A percentile compares a stretch with the other conserved stretches of the same genome.
Evolutionary conservation across 495 filamentous ascomycete species (phyloP).

Genomic region (Hypomontagnella submonticulosa): DNA sequence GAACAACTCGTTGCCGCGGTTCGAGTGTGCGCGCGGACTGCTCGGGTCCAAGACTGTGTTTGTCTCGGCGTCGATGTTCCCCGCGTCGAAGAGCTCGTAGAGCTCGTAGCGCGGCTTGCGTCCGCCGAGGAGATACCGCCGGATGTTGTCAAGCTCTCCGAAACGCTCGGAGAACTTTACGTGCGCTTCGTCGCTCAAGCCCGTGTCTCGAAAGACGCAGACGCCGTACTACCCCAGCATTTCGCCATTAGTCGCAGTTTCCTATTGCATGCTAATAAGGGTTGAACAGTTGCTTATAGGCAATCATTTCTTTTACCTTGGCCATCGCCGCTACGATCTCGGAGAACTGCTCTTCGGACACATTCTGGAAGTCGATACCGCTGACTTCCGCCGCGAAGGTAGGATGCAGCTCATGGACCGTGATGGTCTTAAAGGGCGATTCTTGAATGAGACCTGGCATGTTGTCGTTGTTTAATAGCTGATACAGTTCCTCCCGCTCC

Average conservation of each 20-base stretch:
- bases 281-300: neutral
- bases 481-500: neutral
- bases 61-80: slow-evolving; percentile 61
- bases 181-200: slow-evolving; percentile 63
- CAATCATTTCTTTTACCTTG: slow-evolving; percentile 50
- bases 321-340: slow-evolving; percentile 62
- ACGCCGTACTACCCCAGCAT: slow-evolving; percentile 62
- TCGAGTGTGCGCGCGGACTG: slow-evolving; percentile 53
- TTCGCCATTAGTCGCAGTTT: neutral
- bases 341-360: slow-evolving; percentile 58
- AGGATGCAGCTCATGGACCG: slow-evolving; percentile 60
- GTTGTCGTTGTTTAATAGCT: slow-evolving; percentile 2
- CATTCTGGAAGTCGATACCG: slow-evolving; percentile 61
- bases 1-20: slow-evolving; percentile 67
- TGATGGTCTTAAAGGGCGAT: slow-evolving; percentile 50
- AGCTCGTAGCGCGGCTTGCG: slow-evolving; percentile 60
- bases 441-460: slow-evolving; percentile 46
- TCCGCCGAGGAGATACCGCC: slow-evolving; percentile 59
- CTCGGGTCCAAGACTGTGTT: slow-evolving; percentile 54
- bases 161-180: slow-evolving; percentile 64
- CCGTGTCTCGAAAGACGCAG: slow-evolving; percentile 64
- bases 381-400: slow-evolving; percentile 66
- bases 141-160: slow-evolving; percentile 69
- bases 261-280: neutral
- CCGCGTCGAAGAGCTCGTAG: slow-evolving; percentile 67